These are phyloP conservation scores for Wickerhamomyces chaumierensis DNA, from an alignment of 805 yeast genomes.

Conservation along the genomic window DNA sequence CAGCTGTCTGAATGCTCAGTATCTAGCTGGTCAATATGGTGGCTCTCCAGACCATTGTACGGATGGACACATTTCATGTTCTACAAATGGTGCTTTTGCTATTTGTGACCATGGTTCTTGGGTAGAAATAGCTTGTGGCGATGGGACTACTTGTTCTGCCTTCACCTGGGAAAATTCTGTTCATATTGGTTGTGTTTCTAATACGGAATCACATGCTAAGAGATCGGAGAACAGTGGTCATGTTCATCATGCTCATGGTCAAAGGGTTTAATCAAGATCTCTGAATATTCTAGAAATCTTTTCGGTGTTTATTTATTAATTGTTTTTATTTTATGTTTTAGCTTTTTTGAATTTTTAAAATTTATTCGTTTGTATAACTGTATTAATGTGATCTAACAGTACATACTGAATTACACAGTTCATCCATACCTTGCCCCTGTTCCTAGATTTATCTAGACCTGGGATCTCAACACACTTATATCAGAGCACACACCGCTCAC, in stretches of 20 bases:
- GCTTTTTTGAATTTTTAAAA: too few species aligned
- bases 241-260: conserved; percentile 4
- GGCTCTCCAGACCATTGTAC: conserved; percentile 32
- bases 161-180: conserved; percentile 30
- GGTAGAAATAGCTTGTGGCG: conserved; percentile 47
- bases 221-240: conserved; percentile 15
- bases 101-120: conserved; percentile 47
- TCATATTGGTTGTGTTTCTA: conserved; percentile 37
- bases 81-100: conserved; percentile 38
- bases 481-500: too few species aligned
- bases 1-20: conserved; percentile 32
- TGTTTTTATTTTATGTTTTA: too few species aligned
- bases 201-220: conserved; percentile 14
- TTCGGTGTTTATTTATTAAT: too few species aligned
- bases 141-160: conserved; percentile 54
- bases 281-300: too few species aligned
- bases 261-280: not conserved
- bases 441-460: too few species aligned
- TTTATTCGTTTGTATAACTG: too few species aligned
- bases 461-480: too few species aligned
- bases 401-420: too few species aligned
- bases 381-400: too few species aligned
- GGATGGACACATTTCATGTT: conserved; percentile 43
- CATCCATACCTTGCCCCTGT: too few species aligned
- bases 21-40: conserved; percentile 28